Percentiles rank a stretch among this genome's conserved stretches.
phyloP scores from a whole-genome alignment of 208 protist genomes.

The Leishmania major region DNA sequence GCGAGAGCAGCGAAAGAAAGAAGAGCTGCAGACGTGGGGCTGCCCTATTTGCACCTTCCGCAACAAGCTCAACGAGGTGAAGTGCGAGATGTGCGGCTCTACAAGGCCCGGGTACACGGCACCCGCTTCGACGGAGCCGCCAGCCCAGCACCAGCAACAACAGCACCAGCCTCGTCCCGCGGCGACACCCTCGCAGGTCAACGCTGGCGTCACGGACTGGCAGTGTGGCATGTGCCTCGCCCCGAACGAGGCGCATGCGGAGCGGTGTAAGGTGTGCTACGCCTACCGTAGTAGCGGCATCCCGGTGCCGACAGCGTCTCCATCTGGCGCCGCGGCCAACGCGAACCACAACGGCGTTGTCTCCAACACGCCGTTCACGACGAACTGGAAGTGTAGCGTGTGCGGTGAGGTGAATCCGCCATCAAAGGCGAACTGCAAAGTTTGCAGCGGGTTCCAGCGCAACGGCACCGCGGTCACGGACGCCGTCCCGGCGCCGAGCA shows the following conservation, averaged over 20 bases:
- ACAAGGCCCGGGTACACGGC: constrained; percentile 47
- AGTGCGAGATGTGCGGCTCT: constrained; percentile 75
- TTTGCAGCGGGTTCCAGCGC: constrained; percentile 68
- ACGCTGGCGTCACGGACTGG: constrained; percentile 51
- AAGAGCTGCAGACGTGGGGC: constrained; percentile 75
- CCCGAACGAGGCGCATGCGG: constrained; percentile 48
- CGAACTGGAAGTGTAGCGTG: constrained; percentile 64
- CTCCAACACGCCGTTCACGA: constrained; percentile 23
- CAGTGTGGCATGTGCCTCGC: constrained; percentile 69
- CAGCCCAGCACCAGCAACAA: not conserved
- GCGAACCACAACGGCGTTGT: not conserved
- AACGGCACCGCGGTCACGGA: constrained; percentile 53
- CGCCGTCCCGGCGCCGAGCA: constrained; percentile 2
- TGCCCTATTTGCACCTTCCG: constrained; percentile 80
- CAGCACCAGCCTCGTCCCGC: constrained; percentile 1
- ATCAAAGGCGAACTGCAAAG: constrained; percentile 41
- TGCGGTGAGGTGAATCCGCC: constrained; percentile 59
- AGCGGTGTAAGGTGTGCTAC: constrained; percentile 63
- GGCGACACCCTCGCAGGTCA: constrained; percentile 1
- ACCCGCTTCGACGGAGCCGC: not conserved
- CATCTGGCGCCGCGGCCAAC: constrained; percentile 11
- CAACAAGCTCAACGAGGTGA: constrained; percentile 47
- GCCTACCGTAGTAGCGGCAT: constrained; percentile 51
- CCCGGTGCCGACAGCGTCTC: constrained; percentile 19
- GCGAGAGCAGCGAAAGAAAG: constrained; percentile 64